These are phyloP conservation scores for Pinus taeda DNA, from an alignment of 75 land plant species.

Conservation along the genomic window DNA sequence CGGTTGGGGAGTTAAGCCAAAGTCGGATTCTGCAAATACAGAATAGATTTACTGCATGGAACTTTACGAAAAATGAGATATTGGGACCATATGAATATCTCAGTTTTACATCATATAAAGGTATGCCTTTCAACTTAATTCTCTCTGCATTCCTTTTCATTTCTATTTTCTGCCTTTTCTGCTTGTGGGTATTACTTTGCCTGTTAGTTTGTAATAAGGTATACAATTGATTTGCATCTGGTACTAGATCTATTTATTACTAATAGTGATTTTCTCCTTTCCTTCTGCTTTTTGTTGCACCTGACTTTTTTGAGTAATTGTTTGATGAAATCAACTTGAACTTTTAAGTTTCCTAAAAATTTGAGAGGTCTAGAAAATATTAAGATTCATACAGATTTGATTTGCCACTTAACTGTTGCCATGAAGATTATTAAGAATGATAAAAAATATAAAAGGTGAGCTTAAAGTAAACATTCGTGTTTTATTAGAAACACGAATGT, in stretches of 20 bases:
- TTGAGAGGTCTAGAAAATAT: no score
- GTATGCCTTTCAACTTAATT: slow-evolving; percentile 3
- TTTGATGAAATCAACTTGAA: no score
- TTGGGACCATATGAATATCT: slow-evolving; percentile 81
- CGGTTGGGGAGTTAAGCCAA: slow-evolving; percentile 15
- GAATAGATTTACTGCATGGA: slow-evolving; percentile 47
- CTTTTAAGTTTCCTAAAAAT: no score
- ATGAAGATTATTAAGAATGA: no score
- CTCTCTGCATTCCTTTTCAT: neutral
- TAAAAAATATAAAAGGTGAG: no score
- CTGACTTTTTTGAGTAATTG: neutral
- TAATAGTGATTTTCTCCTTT: neutral
- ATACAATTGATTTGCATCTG: neutral
- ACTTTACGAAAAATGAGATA: slow-evolving; percentile 37
- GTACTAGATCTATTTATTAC: neutral
- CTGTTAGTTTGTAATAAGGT: neutral
- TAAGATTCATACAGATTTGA: no score
- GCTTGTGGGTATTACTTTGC: neutral
- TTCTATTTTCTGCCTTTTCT: neutral
- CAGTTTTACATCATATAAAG: slow-evolving; percentile 20
- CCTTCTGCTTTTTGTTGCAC: neutral
- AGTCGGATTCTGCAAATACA: slow-evolving; percentile 44
- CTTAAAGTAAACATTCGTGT: no score
- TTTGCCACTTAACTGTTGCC: no score
- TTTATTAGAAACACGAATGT: no score